A percentile compares a stretch with the other conserved stretches of the same genome.
These are phyloP conservation scores for Amylostereum areolatum DNA, from an alignment of 1,284 basidiomycete genomes.

Conservation along the genomic window DNA sequence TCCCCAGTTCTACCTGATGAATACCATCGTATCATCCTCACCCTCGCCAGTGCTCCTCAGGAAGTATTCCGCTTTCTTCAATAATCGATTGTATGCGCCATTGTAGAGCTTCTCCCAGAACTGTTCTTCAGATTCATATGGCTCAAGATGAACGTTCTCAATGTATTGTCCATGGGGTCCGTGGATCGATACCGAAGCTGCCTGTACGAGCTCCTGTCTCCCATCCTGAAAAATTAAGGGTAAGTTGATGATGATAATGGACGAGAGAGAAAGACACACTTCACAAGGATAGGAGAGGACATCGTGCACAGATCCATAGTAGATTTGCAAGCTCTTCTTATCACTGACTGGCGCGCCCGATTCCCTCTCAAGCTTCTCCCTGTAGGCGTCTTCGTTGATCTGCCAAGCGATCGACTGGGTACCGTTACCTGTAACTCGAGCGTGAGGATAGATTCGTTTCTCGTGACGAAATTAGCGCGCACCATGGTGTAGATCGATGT, in stretches of 20 bases:
- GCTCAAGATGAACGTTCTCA: slow-evolving; percentile 85
- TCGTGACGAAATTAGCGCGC: slow-evolving; percentile 10
- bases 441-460: slow-evolving; percentile 3
- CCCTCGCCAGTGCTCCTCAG: slow-evolving; percentile 59
- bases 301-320: slow-evolving; percentile 89
- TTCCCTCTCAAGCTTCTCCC: slow-evolving; percentile 53
- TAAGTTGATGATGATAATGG: not conserved
- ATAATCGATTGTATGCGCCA: slow-evolving; percentile 58
- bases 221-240: slow-evolving; percentile 57
- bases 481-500: slow-evolving; percentile 94
- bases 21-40: slow-evolving; percentile 71
- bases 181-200: slow-evolving; percentile 77
- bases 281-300: slow-evolving; percentile 92
- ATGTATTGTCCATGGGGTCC: slow-evolving; percentile 88
- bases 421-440: slow-evolving; percentile 66
- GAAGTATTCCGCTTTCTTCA: slow-evolving; percentile 74
- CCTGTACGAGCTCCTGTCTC: slow-evolving; percentile 70
- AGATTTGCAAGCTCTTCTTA: slow-evolving; percentile 60
- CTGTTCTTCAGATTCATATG: slow-evolving; percentile 67
- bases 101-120: slow-evolving; percentile 78
- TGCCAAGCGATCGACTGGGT: slow-evolving; percentile 90
- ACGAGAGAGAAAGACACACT: slow-evolving; percentile 32
- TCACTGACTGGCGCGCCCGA: slow-evolving; percentile 19
- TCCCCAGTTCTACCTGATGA: slow-evolving; percentile 60
- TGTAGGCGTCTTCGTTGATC: slow-evolving; percentile 84